Percentiles rank a stretch among this genome's conserved stretches.
Conservation (phyloP, 140 eudicot species). For the Anethum foeniculum region DNA sequence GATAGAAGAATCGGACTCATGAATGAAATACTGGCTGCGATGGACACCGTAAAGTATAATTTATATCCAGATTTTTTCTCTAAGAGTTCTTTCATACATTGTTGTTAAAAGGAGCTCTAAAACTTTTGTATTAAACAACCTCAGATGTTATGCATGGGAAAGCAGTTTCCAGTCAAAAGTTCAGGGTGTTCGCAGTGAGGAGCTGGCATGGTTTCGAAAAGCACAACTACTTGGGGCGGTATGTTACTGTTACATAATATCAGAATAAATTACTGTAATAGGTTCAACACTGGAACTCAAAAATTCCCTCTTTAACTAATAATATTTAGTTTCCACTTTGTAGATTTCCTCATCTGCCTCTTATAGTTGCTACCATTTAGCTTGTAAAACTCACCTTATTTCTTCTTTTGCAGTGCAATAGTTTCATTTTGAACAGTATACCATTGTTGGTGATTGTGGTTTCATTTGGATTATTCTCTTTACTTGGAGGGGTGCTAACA, state of each 20-base stretch:
- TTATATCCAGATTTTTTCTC: background rate
- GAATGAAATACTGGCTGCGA: slow-evolving; percentile 93
- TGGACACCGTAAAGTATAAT: slow-evolving; percentile 92
- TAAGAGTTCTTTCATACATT: slow-evolving; percentile 11
- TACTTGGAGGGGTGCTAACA: slow-evolving; percentile 86
- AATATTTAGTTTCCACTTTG: background rate
- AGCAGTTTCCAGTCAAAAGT: slow-evolving; percentile 78
- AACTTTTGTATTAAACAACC: slow-evolving; percentile 10
- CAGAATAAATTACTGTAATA: background rate
- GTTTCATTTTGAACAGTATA: slow-evolving; percentile 69
- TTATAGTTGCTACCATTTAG: background rate
- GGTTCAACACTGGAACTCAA: background rate
- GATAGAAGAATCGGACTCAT: slow-evolving; percentile 88
- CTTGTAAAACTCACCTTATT: background rate
- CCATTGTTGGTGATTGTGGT: slow-evolving; percentile 85
- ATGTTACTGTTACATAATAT: slow-evolving; percentile 23
- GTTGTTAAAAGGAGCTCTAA: slow-evolving; percentile 8
- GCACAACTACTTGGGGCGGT: slow-evolving; percentile 91
- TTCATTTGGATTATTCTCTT: slow-evolving; percentile 77
- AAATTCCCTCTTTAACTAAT: background rate
- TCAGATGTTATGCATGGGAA: slow-evolving; percentile 97
- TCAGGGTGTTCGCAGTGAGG: slow-evolving; percentile 60
- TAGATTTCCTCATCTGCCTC: background rate
- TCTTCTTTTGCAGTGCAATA: slow-evolving; percentile 57
- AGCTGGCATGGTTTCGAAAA: slow-evolving; percentile 68